These are phyloP conservation scores for Penicillium sp. DNA, from an alignment of 2,329 filamentous ascomycete species.

Conservation along the genomic window DNA sequence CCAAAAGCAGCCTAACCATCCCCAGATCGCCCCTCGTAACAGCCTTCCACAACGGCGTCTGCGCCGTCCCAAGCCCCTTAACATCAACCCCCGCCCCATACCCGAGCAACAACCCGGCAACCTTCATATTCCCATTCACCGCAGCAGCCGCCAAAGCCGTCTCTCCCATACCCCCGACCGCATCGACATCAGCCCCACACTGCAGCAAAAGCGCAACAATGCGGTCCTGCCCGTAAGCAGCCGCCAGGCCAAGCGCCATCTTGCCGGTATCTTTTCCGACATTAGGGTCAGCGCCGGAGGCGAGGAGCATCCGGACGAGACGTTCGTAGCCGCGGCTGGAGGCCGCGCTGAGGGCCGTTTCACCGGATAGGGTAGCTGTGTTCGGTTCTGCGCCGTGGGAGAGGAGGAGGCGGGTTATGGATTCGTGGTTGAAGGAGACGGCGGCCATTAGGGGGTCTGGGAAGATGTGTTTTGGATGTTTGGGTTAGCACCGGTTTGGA, in stretches of 20 bases:
- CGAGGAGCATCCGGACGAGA: slow-evolving; percentile 13
- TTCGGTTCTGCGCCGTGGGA: slow-evolving; percentile 11
- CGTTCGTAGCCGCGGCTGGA: slow-evolving; percentile 11
- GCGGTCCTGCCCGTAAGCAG: slow-evolving; percentile 11
- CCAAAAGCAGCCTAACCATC: slow-evolving; percentile 13
- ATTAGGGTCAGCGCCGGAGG: slow-evolving; percentile 8
- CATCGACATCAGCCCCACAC: slow-evolving; percentile 14
- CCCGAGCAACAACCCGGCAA: slow-evolving; percentile 13
- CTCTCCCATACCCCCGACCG: slow-evolving; percentile 8
- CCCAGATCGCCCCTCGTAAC: slow-evolving; percentile 1
- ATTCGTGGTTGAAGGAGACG: slow-evolving; percentile 11
- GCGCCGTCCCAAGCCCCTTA: neutral
- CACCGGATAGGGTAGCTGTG: neutral
- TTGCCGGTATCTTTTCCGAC: neutral
- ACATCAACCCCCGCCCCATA: slow-evolving; percentile 12
- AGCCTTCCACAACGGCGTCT: slow-evolving; percentile 16
- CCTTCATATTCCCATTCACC: slow-evolving; percentile 11
- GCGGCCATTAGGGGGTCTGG: slow-evolving; percentile 19
- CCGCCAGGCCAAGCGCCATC: slow-evolving; percentile 13
- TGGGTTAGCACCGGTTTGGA: slow-evolving; percentile 15
- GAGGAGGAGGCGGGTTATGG: slow-evolving; percentile 12
- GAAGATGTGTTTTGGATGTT: slow-evolving; percentile 8
- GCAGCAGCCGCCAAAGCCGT: slow-evolving; percentile 19
- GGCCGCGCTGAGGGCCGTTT: slow-evolving; percentile 13
- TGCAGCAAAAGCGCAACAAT: slow-evolving; percentile 14